A percentile compares a stretch with the other conserved stretches of the same genome.
Conservation (phyloP, 306 rosid species). For the Quercus agrifolia region DNA sequence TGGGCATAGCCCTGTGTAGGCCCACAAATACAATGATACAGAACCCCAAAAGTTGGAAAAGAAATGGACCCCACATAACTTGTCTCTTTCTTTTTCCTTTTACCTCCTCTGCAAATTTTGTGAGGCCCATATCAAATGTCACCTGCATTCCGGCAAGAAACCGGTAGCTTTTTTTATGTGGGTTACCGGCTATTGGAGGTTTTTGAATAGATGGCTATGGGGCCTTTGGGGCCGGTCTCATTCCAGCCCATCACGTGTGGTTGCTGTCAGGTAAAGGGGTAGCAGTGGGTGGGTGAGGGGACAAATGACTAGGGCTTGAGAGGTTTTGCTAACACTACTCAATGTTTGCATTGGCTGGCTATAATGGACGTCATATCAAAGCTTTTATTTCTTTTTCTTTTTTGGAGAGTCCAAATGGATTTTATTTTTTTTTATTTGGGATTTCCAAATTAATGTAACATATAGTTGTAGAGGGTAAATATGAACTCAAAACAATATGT, state of each 20-base stretch:
- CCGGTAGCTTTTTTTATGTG: background rate
- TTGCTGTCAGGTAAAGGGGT: constrained; percentile 33
- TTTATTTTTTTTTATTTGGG: too few relatives aligned
- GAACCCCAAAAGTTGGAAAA: constrained; percentile 7
- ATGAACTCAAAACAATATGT: too few relatives aligned
- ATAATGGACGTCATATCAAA: background rate
- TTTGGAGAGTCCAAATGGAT: too few relatives aligned
- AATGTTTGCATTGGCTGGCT: background rate
- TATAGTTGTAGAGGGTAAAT: too few relatives aligned
- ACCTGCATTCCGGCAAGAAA: constrained; percentile 6
- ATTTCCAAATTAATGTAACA: too few relatives aligned
- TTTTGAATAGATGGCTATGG: background rate
- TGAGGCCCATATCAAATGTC: background rate
- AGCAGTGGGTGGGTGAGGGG: constrained; percentile 31
- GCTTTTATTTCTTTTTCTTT: too few relatives aligned
- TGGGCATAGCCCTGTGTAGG: background rate
- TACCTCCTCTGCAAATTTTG: background rate
- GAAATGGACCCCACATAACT: background rate
- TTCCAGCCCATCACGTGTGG: constrained; percentile 33
- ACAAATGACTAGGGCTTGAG: constrained; percentile 19
- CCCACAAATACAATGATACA: constrained; percentile 1
- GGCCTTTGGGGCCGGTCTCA: constrained; percentile 14
- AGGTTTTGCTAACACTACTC: background rate
- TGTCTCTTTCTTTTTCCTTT: background rate
- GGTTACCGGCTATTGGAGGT: constrained; percentile 15